phyloP scores from a whole-genome alignment of 2,329 filamentous ascomycete species.

The Myriosclerotinia duriaeana region DNA sequence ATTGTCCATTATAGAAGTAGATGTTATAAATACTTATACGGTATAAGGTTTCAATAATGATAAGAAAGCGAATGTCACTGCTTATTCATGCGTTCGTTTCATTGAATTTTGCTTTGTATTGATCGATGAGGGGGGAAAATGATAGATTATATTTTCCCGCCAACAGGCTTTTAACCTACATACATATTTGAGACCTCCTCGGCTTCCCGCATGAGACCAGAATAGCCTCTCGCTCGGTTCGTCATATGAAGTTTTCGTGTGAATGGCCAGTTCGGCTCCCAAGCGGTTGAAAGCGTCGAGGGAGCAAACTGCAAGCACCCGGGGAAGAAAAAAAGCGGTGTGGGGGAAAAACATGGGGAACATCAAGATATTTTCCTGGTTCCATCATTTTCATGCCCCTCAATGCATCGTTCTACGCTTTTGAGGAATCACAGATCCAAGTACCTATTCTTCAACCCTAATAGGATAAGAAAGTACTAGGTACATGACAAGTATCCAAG shows the following conservation, averaged over 20 bases:
- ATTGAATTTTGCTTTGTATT: background rate
- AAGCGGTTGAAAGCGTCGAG: constrained; percentile 10
- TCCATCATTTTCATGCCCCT: background rate
- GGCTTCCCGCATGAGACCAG: constrained; percentile 11
- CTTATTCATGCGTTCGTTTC: constrained; percentile 9
- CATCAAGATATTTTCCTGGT: background rate
- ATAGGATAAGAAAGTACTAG: background rate
- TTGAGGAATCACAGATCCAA: constrained; percentile 3
- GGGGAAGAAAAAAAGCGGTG: constrained; percentile 18
- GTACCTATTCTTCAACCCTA: background rate
- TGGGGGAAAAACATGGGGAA: constrained; percentile 11
- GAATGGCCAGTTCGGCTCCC: background rate
- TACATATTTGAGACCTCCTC: constrained; percentile 1
- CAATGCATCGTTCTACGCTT: constrained; percentile 6
- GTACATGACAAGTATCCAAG: background rate
- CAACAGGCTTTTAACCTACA: background rate
- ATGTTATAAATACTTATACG: constrained; percentile 13
- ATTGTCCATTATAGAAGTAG: background rate
- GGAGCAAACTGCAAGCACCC: constrained; percentile 4
- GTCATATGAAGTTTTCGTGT: constrained; percentile 17
- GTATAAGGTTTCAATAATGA: background rate
- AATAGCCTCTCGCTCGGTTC: background rate
- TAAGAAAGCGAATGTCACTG: background rate
- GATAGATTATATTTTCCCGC: constrained; percentile 15
- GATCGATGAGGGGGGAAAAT: constrained; percentile 7